phyloP scores from a whole-genome alignment of 73 alveolate genomes.

The Paramecium biaurelia region DNA sequence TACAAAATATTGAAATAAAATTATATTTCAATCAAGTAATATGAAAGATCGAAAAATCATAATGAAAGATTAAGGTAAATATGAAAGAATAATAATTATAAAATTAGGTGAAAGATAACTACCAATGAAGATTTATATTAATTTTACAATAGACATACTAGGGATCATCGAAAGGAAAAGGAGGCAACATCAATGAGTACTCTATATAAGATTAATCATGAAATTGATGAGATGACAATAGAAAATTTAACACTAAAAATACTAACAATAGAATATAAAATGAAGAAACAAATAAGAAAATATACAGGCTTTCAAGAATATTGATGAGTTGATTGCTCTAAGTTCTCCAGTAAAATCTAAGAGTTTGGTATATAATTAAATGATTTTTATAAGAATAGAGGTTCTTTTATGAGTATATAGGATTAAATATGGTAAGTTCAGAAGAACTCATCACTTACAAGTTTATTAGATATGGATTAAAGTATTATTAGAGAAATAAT shows the following conservation, averaged over 20 bases:
- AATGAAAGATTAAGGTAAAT: background rate
- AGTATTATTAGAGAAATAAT: background rate
- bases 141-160: background rate
- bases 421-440: background rate
- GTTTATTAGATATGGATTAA: slow-evolving; percentile 3
- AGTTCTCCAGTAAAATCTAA: background rate
- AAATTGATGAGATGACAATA: background rate
- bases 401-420: background rate
- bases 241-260: background rate
- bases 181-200: background rate
- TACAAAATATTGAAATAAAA: background rate
- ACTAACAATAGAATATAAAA: background rate
- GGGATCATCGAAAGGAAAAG: background rate
- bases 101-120: background rate
- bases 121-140: background rate
- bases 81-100: background rate
- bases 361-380: background rate
- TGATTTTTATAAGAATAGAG: background rate
- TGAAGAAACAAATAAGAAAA: background rate
- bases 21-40: background rate
- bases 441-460: background rate
- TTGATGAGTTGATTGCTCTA: background rate
- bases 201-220: background rate
- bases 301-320: background rate
- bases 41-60: background rate